These are phyloP conservation scores for Prototheca cutis DNA, from an alignment of 163 green algal genomes.

Conservation along the genomic window DNA sequence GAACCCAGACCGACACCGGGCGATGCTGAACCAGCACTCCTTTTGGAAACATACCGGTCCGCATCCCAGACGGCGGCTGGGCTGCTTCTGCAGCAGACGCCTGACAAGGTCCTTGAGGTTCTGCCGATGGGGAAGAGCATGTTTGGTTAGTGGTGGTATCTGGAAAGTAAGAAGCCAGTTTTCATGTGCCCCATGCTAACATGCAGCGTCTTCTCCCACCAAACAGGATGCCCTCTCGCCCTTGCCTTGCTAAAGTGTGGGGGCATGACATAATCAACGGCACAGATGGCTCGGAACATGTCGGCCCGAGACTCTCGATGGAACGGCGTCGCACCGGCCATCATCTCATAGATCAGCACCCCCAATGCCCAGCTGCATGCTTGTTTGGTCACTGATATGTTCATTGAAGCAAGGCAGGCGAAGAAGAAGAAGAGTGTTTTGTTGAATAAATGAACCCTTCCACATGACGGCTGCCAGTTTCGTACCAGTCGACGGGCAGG, in stretches of 20 bases:
- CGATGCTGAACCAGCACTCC: too few relatives aligned
- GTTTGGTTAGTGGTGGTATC: too few relatives aligned
- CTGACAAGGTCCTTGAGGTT: conserved; percentile 66
- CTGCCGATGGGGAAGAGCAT: conserved; percentile 30
- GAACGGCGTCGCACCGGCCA: conserved; percentile 80
- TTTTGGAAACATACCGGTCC: too few relatives aligned
- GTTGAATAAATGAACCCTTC: too few relatives aligned
- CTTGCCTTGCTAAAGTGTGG: conserved; percentile 57
- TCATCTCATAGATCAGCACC: conserved; percentile 57
- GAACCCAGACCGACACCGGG: too few relatives aligned
- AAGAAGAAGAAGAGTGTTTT: not conserved
- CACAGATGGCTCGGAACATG: conserved; percentile 88
- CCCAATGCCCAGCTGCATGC: conserved; percentile 41
- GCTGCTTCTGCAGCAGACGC: conserved; percentile 63
- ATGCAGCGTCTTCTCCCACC: too few relatives aligned
- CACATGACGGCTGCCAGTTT: too few relatives aligned
- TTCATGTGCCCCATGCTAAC: too few relatives aligned
- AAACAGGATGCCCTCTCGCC: too few relatives aligned
- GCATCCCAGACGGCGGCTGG: conserved; percentile 57
- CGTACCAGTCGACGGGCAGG: conserved; percentile 76
- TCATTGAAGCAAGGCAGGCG: too few relatives aligned
- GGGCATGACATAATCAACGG: conserved; percentile 53
- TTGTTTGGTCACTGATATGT: too few relatives aligned
- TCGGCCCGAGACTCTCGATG: conserved; percentile 61
- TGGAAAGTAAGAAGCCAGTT: too few relatives aligned